Base-by-base conservation (phyloP, 2,329 filamentous ascomycete species). In the Pseudogymnoascus sp. region DNA sequence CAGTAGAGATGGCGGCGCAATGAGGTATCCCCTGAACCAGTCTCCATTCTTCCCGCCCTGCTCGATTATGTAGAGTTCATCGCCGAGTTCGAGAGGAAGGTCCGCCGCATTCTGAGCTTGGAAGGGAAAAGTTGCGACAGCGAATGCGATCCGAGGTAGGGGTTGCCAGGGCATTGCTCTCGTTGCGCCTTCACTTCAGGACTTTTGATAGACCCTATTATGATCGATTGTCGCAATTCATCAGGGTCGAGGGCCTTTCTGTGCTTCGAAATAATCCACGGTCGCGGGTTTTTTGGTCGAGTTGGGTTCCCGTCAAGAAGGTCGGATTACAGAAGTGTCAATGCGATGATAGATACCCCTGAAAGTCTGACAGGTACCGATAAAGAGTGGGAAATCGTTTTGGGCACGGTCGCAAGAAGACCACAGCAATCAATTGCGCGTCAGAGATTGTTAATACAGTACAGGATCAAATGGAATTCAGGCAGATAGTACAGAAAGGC, bases 51-150 rank as follows among this genome's bases (percentile, higher is more conserved):
- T 77, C 21, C 91, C 89, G 40, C 93, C 96, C 78, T 97, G 91
- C 78, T 97, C 93, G 73, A 99, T 97, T 69, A 99, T 96, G 78
- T 99, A 99, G 68, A 99, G 82, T 78, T 99, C 95, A 83, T 99
- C 95, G 75, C 95, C 95, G 67, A 99, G 91, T 77, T 99, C 93
- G 74, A 99, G 88, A 8, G 96, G 95, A 18, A 99, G 87, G 77
- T 99, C 95, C 75, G 92, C 90, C 62, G 92, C 86, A 68, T 88
- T 88, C 65, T 90, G 88, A 65, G 95, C 90, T 70, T 89, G 84
- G 78, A 99, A 99, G 38, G 95, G 95, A 76, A 93, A 96, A 69
- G 89, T 93, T 81, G 93, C 95, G 77, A 99, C 90, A 71, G 93
- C 96, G 81, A 97, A 99, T 74, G 93, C 95, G 81, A 99, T 97